These are phyloP conservation scores for Chlorella sp. DNA, from an alignment of 139 green algal genomes.

Conservation along the genomic window DNA sequence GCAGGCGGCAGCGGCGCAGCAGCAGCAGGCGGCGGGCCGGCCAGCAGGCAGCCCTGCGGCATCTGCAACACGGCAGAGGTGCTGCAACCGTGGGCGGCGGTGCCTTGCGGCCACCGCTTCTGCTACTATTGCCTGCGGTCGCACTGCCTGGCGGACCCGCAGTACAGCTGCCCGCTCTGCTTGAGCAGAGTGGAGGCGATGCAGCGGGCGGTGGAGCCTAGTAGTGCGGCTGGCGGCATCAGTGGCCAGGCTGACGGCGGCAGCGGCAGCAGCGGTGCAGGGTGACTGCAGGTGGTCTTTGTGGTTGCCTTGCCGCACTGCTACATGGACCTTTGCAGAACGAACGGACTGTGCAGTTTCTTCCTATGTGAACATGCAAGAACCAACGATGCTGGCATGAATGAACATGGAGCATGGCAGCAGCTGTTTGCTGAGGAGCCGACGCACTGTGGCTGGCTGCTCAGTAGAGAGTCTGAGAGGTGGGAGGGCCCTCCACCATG, in stretches of 20 bases:
- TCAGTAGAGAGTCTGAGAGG: too few relatives aligned
- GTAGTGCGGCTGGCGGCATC: neutral
- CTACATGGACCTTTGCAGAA: too few relatives aligned
- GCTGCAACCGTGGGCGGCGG: constrained; percentile 62
- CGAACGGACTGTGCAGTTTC: too few relatives aligned
- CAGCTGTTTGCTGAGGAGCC: too few relatives aligned
- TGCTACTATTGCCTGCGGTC: constrained; percentile 92
- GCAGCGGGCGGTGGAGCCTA: constrained; percentile 18
- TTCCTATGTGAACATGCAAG: too few relatives aligned
- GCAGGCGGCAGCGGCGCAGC: neutral
- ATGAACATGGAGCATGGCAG: too few relatives aligned
- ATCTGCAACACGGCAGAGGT: constrained; percentile 65
- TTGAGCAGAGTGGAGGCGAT: constrained; percentile 39
- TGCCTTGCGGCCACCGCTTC: constrained; percentile 85
- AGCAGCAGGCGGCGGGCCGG: neutral
- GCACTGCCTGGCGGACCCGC: constrained; percentile 42
- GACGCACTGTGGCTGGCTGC: too few relatives aligned
- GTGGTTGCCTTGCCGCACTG: too few relatives aligned
- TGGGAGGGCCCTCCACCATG: too few relatives aligned
- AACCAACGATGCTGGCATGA: too few relatives aligned
- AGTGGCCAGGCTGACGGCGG: neutral
- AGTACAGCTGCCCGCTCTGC: constrained; percentile 48
- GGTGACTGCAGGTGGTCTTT: neutral
- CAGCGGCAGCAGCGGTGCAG: neutral
- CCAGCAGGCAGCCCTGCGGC: constrained; percentile 27